A percentile compares a stretch with the other conserved stretches of the same genome.
Conservation (phyloP, 2,329 filamentous ascomycete species). For the Pseudogymnoascus sp. region DNA sequence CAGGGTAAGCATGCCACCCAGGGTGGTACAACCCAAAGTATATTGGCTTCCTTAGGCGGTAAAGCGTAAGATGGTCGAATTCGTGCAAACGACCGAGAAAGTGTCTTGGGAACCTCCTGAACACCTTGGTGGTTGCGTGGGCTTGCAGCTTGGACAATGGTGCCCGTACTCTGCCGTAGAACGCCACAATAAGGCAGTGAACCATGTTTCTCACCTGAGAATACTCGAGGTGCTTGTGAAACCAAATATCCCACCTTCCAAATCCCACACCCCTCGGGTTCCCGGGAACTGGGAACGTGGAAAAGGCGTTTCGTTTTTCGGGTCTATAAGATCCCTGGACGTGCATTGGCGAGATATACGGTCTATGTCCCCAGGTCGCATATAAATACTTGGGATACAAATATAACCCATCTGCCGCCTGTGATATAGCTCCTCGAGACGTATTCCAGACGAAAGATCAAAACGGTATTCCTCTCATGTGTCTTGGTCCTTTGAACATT, state of each 20-base stretch:
- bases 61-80: not conserved
- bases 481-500: not conserved
- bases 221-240: not conserved
- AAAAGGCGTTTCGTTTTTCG: not conserved
- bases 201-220: not conserved
- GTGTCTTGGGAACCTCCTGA: not conserved
- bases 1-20: not conserved
- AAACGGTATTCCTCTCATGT: not conserved
- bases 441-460: not conserved
- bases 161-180: not conserved
- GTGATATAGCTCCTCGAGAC: not conserved
- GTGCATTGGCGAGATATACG: not conserved
- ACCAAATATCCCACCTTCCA: not conserved
- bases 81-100: not conserved
- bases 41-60: not conserved
- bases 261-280: not conserved
- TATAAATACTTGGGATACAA: not conserved
- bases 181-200: not conserved
- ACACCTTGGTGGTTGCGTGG: not conserved
- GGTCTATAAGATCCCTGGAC: not conserved
- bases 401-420: not conserved
- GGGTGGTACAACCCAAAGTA: slow-evolving; percentile 1
- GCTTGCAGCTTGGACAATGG: not conserved
- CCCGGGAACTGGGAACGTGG: slow-evolving; percentile 1
- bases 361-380: not conserved